Conservation (phyloP, 306 rosid genomes). For the Trifolium pratense region DNA sequence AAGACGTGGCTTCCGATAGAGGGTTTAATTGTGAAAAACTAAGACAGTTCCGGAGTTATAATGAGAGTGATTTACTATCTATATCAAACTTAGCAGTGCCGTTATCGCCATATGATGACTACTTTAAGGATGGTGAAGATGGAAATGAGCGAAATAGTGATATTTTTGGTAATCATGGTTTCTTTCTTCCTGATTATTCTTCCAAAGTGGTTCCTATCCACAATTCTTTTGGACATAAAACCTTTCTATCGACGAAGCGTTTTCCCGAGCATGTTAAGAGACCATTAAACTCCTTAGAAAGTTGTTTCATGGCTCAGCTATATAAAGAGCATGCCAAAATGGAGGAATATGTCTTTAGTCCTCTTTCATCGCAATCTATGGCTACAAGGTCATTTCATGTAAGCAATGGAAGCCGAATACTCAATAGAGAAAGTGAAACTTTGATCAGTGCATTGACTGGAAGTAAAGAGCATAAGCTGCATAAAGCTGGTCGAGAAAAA, state of each 20-base stretch:
- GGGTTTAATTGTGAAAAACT: conserved; percentile 45
- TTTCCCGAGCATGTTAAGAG: conserved; percentile 42
- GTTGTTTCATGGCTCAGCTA: conserved; percentile 82
- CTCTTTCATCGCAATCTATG: conserved; percentile 49
- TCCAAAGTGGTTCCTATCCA: conserved; percentile 45
- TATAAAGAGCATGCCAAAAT: conserved; percentile 62
- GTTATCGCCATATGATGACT: conserved; percentile 39
- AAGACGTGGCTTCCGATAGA: conserved; percentile 51
- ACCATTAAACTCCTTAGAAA: conserved; percentile 72
- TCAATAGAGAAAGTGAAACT: conserved; percentile 49
- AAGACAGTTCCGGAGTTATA: conserved; percentile 29
- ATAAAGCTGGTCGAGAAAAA: conserved; percentile 39
- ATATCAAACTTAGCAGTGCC: conserved; percentile 49
- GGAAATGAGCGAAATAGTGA: conserved; percentile 38
- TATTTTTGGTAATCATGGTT: conserved; percentile 41
- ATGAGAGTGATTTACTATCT: conserved; percentile 48
- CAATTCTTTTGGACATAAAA: conserved; percentile 52
- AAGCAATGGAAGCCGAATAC: conserved; percentile 67
- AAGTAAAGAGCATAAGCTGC: conserved; percentile 48
- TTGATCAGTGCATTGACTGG: conserved; percentile 42
- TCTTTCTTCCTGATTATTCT: conserved; percentile 35
- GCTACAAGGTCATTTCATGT: conserved; percentile 60
- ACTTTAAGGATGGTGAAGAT: conserved; percentile 38
- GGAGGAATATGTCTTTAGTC: conserved; percentile 57
- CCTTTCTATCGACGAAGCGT: conserved; percentile 52